Evolutionary conservation across 176 grass and related monocot genomes (phyloP).

Genomic region (sorghum (Sorghum bicolor)): DNA sequence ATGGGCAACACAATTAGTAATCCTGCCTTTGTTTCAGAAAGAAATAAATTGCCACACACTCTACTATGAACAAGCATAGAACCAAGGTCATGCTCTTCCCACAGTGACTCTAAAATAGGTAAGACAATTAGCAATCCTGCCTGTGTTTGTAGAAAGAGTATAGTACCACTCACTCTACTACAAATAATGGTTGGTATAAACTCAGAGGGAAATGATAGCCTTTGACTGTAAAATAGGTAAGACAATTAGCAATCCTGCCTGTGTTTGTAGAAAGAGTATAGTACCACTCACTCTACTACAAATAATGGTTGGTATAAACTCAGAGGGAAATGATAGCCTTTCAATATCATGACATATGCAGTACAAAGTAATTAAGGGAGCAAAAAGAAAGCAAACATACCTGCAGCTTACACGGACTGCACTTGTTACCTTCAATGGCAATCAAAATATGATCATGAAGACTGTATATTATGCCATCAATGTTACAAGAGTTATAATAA

Average conservation of each 20-base stretch:
- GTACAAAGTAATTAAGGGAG: neutral
- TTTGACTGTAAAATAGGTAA: constrained; percentile 39
- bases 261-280: constrained; percentile 6
- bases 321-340: neutral
- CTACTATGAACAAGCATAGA: constrained; percentile 15
- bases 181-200: constrained; percentile 25
- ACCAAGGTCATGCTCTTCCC: constrained; percentile 45
- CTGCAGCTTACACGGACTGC: constrained; percentile 35
- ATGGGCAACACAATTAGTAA: constrained; percentile 15
- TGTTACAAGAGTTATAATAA: constrained; percentile 38
- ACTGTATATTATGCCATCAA: constrained; percentile 45
- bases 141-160: constrained; percentile 14
- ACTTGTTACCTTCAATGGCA: constrained; percentile 11
- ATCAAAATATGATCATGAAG: constrained; percentile 52
- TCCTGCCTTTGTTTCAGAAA: neutral
- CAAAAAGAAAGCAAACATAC: constrained; percentile 17
- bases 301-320: neutral
- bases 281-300: neutral
- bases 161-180: neutral
- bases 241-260: neutral
- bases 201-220: constrained; percentile 39
- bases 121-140: constrained; percentile 1
- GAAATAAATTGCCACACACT: neutral
- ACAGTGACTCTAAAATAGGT: constrained; percentile 38
- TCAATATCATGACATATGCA: neutral